Base-by-base conservation (phyloP, 148 eudicot species). In the Simmondsia chinensis region DNA sequence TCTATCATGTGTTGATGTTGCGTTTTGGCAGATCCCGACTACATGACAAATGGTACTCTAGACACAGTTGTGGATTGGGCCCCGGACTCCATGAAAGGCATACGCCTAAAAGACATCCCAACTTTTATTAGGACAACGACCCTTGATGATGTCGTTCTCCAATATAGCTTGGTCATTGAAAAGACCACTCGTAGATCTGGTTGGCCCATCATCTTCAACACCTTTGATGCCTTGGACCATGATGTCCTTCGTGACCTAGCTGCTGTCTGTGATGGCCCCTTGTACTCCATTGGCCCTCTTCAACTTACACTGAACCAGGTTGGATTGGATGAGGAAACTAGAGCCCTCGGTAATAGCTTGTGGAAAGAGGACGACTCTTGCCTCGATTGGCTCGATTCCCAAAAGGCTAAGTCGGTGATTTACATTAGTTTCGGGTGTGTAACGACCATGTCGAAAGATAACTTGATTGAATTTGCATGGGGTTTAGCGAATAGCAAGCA, bases 381-480 rank as follows among this genome's bases (percentile, higher is more conserved):
- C 27, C 26, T 60, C n/a, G 7, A 49, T n/a, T 67, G 72, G 72
- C 66, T 67, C 12, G 60, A 67, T 27, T 54, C 61, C 0, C 48
- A 67, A 20, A 18, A 32, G 16, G 45, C 62, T 0, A 50, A 56
- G 9, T 67, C 72, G 0, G 61, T 59, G 1, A 65, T 66, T 2
- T 66, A 66, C 9, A 42, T 59, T 7, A 66, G 64, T 48, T 66
- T 40, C 15, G 71, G 71, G 8, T 59, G 71, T 15, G 59, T 66
- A 20, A 59, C 65, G 0, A 54, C 64, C 9, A 66, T 66, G 65
- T 59, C 61, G 9, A 59, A 48, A 10, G 50, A 66, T 5, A 59
- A 66, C 20, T 47, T 66, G 0, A 19, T 61, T 13, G 73, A 68
- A 25, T 69, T 69, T 31, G 65, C 64, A 0, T 69, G 69, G 69